Base-by-base conservation (phyloP, 2,329 filamentous ascomycete species). In the Arthrobotrys sinensis region DNA sequence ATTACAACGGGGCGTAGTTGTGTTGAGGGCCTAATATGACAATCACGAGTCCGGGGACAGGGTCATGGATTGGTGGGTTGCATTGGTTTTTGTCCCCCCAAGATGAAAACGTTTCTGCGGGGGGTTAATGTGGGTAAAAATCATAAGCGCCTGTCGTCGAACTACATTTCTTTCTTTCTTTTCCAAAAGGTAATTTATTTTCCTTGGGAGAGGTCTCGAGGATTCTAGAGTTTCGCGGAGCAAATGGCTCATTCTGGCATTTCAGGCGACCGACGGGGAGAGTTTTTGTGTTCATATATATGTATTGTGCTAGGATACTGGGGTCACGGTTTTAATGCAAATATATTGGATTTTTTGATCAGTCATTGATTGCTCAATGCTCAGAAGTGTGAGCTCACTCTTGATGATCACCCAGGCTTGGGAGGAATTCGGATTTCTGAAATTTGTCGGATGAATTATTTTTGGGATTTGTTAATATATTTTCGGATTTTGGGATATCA, bases 21-120 rank as follows among this genome's bases (percentile, higher is more conserved):
- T 60, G 55, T 60, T 60, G 55, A 60, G 55, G 55, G 66, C 66
- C 66, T 70, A 70, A 70, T 70, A 70, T 70, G 40, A 62, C 46
- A 60, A 60, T 60, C 55, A 60, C 36, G 55, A 19, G 55, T 4
- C 19, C 16, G 34, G 34, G 36, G 3, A 57, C n/a, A 38, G 52
- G 55, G 36, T 24, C 21, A 19, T 60, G 16, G 36, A 43, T 38
- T 40, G 34, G 12, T 60, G 43, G 19, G 5, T 53, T 16, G 24
- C 24, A 28, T 28, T 28, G 24, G 4, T 3, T 38, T 38, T 38
- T 45, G 40, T 45, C 2, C 40, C 40, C 55, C 55, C 24, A 4
- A 32, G 55, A 28, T 11, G 55, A 28, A 40, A 43, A 60, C 19
- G 36, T n/a, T 60, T 38, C n/a, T 60, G 36, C 34, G 55, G 55